phyloP scores from a whole-genome alignment of 1,284 basidiomycete genomes.

The Somion occarium region DNA sequence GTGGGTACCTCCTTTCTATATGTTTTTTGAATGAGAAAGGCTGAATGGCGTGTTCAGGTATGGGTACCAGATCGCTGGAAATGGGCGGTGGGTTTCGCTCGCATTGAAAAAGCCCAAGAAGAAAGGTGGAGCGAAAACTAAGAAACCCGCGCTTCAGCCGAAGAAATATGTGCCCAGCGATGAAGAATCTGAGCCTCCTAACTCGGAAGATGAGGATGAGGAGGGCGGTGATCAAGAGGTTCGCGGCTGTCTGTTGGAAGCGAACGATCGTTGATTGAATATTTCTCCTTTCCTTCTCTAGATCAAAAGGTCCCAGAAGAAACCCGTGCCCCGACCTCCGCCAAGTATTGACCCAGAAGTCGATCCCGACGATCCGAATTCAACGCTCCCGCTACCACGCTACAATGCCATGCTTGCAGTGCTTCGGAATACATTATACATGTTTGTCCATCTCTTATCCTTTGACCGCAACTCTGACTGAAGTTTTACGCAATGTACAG shows the following conservation, averaged over 20 bases:
- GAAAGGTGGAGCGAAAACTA: conserved; percentile 40
- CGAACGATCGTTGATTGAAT: too few species aligned
- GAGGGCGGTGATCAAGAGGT: conserved; percentile 25
- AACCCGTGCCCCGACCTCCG: conserved; percentile 3
- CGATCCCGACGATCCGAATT: conserved; percentile 69
- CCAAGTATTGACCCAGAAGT: conserved; percentile 27
- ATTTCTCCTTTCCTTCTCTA: too few species aligned
- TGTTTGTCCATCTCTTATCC: conserved; percentile 44
- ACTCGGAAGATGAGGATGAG: conserved; percentile 29
- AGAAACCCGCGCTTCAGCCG: conserved; percentile 23
- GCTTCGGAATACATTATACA: conserved; percentile 80
- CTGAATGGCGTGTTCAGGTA: conserved; percentile 40
- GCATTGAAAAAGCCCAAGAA: conserved; percentile 65
- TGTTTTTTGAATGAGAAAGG: background rate
- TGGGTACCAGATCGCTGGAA: conserved; percentile 76
- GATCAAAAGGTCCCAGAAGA: too few species aligned
- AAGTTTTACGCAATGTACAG: conserved; percentile 31
- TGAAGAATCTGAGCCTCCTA: conserved; percentile 29
- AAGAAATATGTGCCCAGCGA: conserved; percentile 19
- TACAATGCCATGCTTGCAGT: conserved; percentile 93
- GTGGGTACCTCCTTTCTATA: conserved; percentile 33
- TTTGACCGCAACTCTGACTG: background rate
- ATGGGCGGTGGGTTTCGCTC: conserved; percentile 80
- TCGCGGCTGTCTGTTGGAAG: conserved; percentile 5
- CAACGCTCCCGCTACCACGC: conserved; percentile 70